Base-by-base conservation (phyloP, 257 asterid genomes). In the Osmanthus fragrans region DNA sequence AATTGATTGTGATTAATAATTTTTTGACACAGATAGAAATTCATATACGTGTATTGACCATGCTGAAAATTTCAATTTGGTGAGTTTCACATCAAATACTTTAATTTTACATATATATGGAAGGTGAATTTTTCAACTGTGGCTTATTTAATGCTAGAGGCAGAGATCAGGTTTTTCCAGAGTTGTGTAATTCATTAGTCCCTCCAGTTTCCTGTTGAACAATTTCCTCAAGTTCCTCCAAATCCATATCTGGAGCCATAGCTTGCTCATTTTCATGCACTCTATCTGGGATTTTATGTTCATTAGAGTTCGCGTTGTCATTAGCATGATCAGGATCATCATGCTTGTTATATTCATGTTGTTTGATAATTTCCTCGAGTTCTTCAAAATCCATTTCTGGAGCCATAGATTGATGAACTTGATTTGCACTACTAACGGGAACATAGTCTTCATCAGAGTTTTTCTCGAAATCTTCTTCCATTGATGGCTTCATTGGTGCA, bases 231-330 rank as follows among this genome's bases (percentile, higher is more conserved):
- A 79, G 78, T 74, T 79, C 82, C 60, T 77, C 81, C 76, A 79
- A 49, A 66, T 79, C 82, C 82, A 73, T 15, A 49, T 79, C 75
- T 0, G 82, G 82, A 18, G 74, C 82, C 82, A 79, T 79, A 51
- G 79, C 32, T 66, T 77, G 60, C 42, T 77, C 76, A 29, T 51
- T 70, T 60, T 15, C n/a, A 7, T 67, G 49, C 66, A 47, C 58
- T 1, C 70, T 72, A 15, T 39, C 73, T 0, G 12, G 37, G 25
- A 78, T 64, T 36, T 18, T 58, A 3, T 58, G 66, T 18, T 78
- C 81, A 11, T 78, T 65, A 3, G 58, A 37, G 13, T 18, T 70
- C 11, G 16, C 10, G 5, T 37, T 29, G 3, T 16, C 45, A 33
- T 34, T 3, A 25, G 2, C 78, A 5, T 18, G 23, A 51, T 51